phyloP scores from a whole-genome alignment of 768 basidiomycete genomes.

The Tephrocybe sp. region DNA sequence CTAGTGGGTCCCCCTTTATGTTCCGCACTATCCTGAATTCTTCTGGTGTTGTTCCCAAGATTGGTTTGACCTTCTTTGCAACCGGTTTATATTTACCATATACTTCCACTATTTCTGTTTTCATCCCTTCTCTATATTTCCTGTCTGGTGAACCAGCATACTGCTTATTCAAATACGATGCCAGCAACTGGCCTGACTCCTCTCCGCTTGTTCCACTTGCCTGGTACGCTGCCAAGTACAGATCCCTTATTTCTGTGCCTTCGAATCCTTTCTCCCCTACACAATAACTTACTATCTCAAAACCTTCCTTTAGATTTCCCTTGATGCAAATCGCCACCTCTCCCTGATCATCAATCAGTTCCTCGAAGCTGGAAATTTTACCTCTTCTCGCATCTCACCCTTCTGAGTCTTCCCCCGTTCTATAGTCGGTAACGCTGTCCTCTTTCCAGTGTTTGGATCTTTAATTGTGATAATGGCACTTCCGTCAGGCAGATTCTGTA shows the following conservation, averaged over 20 bases:
- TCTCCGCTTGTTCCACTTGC: too few species aligned
- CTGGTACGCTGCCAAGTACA: neutral
- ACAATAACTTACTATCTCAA: neutral
- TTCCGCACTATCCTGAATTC: slow-evolving; percentile 20
- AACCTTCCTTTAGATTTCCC: neutral
- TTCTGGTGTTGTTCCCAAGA: slow-evolving; percentile 13
- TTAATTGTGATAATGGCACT: slow-evolving; percentile 21
- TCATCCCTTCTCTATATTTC: neutral
- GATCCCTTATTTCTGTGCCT: neutral
- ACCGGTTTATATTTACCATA: slow-evolving; percentile 13
- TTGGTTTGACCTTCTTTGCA: slow-evolving; percentile 16
- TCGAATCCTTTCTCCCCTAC: neutral
- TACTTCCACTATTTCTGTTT: neutral
- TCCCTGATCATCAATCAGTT: neutral
- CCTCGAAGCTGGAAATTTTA: neutral
- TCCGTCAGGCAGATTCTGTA: slow-evolving; percentile 18
- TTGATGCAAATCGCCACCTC: neutral
- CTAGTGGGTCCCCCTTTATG: slow-evolving; percentile 20
- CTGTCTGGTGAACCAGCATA: too few species aligned
- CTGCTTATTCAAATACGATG: neutral
- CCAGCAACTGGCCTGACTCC: too few species aligned
- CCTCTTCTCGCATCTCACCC: neutral
- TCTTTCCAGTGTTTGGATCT: slow-evolving; percentile 20
- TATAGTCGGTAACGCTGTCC: neutral
- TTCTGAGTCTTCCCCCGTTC: neutral